Conservation (phyloP, 805 yeast species). For the Wickerhamomyces silvicola region DNA sequence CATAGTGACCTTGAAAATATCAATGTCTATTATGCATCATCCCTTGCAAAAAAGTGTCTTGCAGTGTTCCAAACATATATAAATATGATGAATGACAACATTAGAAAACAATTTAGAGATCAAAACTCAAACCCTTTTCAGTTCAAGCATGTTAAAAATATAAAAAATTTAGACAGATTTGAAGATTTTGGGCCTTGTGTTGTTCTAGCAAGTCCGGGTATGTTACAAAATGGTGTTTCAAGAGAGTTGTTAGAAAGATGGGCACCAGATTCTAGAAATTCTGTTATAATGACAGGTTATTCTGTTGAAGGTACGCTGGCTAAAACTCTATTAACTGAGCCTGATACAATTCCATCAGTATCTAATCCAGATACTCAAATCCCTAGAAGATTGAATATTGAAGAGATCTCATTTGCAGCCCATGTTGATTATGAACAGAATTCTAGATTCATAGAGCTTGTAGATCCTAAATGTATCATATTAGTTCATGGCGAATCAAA, state of each 20-base stretch:
- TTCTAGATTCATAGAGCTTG: slow-evolving; percentile 80
- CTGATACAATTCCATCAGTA: slow-evolving; percentile 80
- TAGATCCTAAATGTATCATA: slow-evolving; percentile 79
- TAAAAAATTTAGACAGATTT: slow-evolving; percentile 73
- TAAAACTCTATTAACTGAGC: slow-evolving; percentile 79
- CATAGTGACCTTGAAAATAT: slow-evolving; percentile 77
- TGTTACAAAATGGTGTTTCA: slow-evolving; percentile 95
- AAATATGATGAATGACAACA: slow-evolving; percentile 93
- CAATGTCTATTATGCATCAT: slow-evolving; percentile 86
- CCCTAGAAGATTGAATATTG: slow-evolving; percentile 82
- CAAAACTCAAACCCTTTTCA: slow-evolving; percentile 85
- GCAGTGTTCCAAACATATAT: slow-evolving; percentile 96
- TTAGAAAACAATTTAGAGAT: slow-evolving; percentile 67
- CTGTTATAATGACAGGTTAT: slow-evolving; percentile 89
- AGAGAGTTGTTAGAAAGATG: slow-evolving; percentile 87
- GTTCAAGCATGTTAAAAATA: slow-evolving; percentile 76
- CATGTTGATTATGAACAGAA: slow-evolving; percentile 97
- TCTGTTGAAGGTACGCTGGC: slow-evolving; percentile 99
- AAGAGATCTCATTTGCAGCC: slow-evolving; percentile 98
- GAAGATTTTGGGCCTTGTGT: slow-evolving; percentile 96
- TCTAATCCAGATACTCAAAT: slow-evolving; percentile 75
- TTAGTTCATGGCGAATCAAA: slow-evolving; percentile 96
- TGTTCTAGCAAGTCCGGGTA: slow-evolving; percentile 95
- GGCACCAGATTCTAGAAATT: slow-evolving; percentile 94
- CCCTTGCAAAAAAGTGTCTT: slow-evolving; percentile 91